phyloP scores from a whole-genome alignment of 2,329 filamentous ascomycete species.

The Aspergillus caelatus region DNA sequence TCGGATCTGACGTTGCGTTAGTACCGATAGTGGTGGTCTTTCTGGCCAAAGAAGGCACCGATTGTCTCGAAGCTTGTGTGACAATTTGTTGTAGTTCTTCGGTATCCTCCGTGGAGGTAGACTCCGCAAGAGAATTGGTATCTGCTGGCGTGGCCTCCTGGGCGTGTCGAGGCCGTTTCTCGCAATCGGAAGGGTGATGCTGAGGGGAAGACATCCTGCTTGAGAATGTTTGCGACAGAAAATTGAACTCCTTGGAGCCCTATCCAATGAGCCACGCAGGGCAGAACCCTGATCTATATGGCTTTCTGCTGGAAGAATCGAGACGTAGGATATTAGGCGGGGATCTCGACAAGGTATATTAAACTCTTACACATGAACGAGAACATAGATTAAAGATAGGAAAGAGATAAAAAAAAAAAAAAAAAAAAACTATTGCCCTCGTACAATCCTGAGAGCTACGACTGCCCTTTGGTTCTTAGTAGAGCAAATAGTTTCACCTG shows the following conservation, averaged over 20 bases:
- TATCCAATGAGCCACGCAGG: neutral
- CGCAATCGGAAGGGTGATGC: constrained; percentile 10
- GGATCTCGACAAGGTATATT: neutral
- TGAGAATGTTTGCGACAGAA: neutral
- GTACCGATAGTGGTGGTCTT: constrained; percentile 51
- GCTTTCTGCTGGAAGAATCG: neutral
- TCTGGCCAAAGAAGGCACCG: constrained; percentile 40
- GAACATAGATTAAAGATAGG: neutral
- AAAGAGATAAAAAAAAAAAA: neutral
- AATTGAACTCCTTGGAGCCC: neutral
- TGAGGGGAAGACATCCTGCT: constrained; percentile 26
- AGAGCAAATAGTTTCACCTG: neutral
- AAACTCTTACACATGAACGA: neutral
- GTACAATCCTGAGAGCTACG: too few relatives aligned
- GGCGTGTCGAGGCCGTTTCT: constrained; percentile 25
- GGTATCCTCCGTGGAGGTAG: constrained; percentile 31
- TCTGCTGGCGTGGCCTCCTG: constrained; percentile 19
- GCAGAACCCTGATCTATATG: neutral
- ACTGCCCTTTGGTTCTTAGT: neutral
- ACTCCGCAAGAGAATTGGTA: constrained; percentile 30
- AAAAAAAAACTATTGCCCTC: neutral
- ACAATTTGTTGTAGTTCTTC: constrained; percentile 23
- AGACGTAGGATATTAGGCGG: neutral
- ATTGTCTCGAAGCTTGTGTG: constrained; percentile 33
- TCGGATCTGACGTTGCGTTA: constrained; percentile 53